These are phyloP conservation scores for Lipomyces starkeyi DNA, from an alignment of 805 yeast genomes.

Conservation along the genomic window DNA sequence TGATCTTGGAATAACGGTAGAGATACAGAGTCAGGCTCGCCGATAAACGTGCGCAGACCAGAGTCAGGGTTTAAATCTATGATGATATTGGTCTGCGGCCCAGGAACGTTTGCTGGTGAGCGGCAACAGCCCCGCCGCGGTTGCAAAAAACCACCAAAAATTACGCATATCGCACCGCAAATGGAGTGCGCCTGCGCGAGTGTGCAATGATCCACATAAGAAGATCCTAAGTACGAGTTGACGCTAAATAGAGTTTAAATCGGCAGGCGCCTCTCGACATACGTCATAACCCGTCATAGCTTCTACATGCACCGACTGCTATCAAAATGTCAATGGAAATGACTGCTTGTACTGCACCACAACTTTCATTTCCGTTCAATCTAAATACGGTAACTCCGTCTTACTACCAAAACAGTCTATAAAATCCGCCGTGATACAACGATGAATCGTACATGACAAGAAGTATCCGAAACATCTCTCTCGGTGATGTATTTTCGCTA, in stretches of 20 bases:
- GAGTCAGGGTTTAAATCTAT: not conserved
- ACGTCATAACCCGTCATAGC: not conserved
- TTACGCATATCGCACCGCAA: not conserved
- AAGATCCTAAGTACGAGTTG: not conserved
- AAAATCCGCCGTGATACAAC: not conserved
- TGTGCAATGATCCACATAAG: not conserved
- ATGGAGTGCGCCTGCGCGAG: not conserved
- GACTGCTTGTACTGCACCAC: too few species aligned
- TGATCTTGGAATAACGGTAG: not conserved
- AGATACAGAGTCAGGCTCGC: not conserved
- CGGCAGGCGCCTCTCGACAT: not conserved
- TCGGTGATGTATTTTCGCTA: not conserved
- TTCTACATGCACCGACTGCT: too few species aligned
- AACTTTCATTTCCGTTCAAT: too few species aligned
- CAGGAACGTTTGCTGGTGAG: not conserved
- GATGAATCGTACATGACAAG: not conserved
- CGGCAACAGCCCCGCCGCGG: not conserved
- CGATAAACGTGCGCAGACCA: not conserved
- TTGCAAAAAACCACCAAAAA: not conserved
- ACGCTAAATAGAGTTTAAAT: not conserved
- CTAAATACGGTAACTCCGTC: not conserved
- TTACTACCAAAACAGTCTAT: too few species aligned
- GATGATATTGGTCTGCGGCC: not conserved
- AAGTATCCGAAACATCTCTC: not conserved
- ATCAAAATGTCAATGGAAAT: too few species aligned